Evolutionary conservation across 768 basidiomycete species (phyloP).

Genomic region (Russula abietina): DNA sequence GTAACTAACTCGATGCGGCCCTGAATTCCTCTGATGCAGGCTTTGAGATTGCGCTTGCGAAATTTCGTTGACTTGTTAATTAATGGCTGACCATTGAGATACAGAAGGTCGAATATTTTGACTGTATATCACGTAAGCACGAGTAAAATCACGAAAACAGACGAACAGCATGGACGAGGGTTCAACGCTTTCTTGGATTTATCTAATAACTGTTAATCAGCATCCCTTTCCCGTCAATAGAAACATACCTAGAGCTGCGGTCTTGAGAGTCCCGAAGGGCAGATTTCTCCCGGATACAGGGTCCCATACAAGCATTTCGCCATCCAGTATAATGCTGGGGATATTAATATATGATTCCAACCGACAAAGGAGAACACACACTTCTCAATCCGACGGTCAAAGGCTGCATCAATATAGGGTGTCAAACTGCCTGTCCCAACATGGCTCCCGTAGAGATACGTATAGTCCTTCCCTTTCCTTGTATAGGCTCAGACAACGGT

Average conservation of each 20-base stretch:
- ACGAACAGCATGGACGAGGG: constrained; percentile 88
- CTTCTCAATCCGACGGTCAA: constrained; percentile 76
- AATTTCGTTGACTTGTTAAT: constrained; percentile 64
- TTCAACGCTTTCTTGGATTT: constrained; percentile 62
- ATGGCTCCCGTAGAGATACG: constrained; percentile 85
- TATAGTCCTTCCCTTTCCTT: constrained; percentile 89
- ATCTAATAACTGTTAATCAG: constrained; percentile 39
- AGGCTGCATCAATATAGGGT: constrained; percentile 71
- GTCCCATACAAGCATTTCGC: constrained; percentile 99
- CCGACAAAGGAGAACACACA: constrained; percentile 35
- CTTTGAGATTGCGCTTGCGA: constrained; percentile 71
- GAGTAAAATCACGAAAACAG: background rate
- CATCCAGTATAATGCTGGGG: constrained; percentile 83
- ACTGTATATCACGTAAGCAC: constrained; percentile 42
- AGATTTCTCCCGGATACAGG: constrained; percentile 81
- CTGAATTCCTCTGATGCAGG: constrained; percentile 58
- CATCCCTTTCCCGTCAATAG: constrained; percentile 1
- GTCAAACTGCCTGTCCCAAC: constrained; percentile 82
- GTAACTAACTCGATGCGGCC: constrained; percentile 79
- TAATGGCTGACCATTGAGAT: constrained; percentile 77
- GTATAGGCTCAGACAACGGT: background rate
- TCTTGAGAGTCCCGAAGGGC: constrained; percentile 91
- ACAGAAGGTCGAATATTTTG: constrained; percentile 93
- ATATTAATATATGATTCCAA: background rate
- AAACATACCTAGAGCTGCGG: constrained; percentile 70